A percentile compares a stretch with the other conserved stretches of the same genome.
phyloP scores from a whole-genome alignment of 2,329 filamentous ascomycete species.

The Colletotrichum sp. region DNA sequence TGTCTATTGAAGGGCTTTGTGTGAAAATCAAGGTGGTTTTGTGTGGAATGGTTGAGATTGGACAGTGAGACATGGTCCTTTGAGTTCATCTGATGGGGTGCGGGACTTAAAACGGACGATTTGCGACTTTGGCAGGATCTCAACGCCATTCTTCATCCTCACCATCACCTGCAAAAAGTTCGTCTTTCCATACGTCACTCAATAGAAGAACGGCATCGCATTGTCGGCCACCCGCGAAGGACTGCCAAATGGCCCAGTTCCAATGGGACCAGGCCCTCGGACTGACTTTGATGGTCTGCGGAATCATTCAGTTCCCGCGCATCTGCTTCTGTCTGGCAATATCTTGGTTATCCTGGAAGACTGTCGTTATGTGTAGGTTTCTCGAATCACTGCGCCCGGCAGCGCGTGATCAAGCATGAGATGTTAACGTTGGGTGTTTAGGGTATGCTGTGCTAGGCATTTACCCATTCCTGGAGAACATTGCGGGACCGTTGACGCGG shows the following conservation, averaged over 20 bases:
- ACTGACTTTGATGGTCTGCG: not conserved
- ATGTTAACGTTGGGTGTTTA: not conserved
- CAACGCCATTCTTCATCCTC: not conserved
- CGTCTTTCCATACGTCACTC: not conserved
- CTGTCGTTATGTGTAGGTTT: not conserved
- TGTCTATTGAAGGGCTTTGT: not conserved
- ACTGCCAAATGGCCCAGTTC: not conserved
- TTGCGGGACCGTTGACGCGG: not conserved
- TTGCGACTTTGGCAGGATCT: not conserved
- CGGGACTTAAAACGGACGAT: not conserved
- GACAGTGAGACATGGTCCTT: not conserved
- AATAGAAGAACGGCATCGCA: not conserved
- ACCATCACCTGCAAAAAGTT: not conserved
- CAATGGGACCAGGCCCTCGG: not conserved
- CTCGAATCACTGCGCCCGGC: not conserved
- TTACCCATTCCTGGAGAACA: not conserved
- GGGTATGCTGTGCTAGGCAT: constrained; percentile 3
- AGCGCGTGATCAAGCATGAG: accelerated
- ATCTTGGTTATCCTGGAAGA: not conserved
- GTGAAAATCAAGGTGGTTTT: not conserved
- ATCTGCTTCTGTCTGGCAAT: not conserved
- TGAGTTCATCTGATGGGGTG: not conserved
- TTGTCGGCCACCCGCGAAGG: not conserved
- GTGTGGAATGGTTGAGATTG: not conserved
- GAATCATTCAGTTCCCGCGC: not conserved